Percentiles rank a stretch among this genome's conserved stretches.
Evolutionary conservation across 371 early-diverging fungal genomes (phyloP).

Genomic region (Choanephora cucurbitarum): DNA sequence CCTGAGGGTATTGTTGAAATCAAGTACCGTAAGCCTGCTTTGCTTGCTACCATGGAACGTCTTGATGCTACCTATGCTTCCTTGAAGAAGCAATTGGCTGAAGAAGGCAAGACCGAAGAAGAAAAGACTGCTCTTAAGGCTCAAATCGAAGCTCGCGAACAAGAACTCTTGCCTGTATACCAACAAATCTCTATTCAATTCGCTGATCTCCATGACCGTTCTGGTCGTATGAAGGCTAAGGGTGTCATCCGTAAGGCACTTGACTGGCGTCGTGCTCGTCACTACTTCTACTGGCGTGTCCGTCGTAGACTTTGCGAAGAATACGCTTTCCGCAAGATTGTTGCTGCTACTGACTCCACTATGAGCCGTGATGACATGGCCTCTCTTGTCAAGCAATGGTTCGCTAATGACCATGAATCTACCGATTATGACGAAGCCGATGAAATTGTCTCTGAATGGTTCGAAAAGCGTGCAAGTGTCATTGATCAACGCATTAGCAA

Average conservation of each 20-base stretch:
- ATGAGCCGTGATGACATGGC: conserved; percentile 54
- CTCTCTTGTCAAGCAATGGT: conserved; percentile 60
- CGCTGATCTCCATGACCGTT: conserved; percentile 96
- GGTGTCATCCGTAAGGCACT: conserved; percentile 82
- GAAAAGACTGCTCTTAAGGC: conserved; percentile 66
- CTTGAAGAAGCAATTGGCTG: conserved; percentile 68
- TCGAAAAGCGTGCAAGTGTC: conserved; percentile 53
- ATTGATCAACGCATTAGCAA: conserved; percentile 52
- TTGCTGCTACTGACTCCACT: conserved; percentile 35
- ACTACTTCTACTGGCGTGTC: conserved; percentile 94
- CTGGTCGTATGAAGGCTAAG: conserved; percentile 97
- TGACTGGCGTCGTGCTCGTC: conserved; percentile 82
- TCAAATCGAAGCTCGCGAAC: conserved; percentile 80
- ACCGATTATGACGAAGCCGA: conserved; percentile 58
- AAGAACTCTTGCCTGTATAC: conserved; percentile 86
- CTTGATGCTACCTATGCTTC: conserved; percentile 76
- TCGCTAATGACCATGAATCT: conserved; percentile 34
- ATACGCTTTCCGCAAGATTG: conserved; percentile 62
- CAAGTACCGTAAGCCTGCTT: conserved; percentile 95
- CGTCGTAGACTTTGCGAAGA: conserved; percentile 81
- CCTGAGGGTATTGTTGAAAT: conserved; percentile 99
- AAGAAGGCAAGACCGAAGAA: conserved; percentile 48
- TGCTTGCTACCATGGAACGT: conserved; percentile 91
- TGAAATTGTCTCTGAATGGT: conserved; percentile 62
- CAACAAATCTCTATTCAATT: conserved; percentile 95